Conservation (phyloP, 169 alveolate species). For the Cryptosporidium tyzzeri region DNA sequence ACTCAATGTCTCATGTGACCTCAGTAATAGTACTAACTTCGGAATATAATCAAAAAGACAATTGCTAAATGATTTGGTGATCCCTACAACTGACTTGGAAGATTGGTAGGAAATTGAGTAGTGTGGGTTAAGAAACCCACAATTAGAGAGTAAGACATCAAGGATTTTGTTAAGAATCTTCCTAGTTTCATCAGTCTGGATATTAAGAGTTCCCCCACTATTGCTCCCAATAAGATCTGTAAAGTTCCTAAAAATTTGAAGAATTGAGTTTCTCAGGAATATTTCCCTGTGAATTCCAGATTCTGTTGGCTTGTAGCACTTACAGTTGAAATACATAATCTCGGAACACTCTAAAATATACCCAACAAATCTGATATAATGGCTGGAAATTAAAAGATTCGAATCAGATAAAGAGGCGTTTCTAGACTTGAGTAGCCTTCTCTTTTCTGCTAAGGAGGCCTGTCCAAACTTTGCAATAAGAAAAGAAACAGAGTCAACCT, state of each 20-base stretch:
- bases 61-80: not conserved
- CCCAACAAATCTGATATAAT: slow-evolving; percentile 27
- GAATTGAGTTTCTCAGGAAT: slow-evolving; percentile 41
- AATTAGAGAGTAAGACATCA: slow-evolving; percentile 27
- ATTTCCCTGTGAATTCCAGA: slow-evolving; percentile 42
- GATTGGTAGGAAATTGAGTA: slow-evolving; percentile 24
- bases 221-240: slow-evolving; percentile 7
- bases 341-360: not conserved
- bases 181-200: slow-evolving; percentile 18
- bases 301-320: slow-evolving; percentile 31
- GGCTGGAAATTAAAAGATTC: not conserved
- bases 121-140: slow-evolving; percentile 36
- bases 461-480: slow-evolving; percentile 49
- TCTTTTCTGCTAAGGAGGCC: slow-evolving; percentile 41
- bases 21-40: slow-evolving; percentile 9
- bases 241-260: slow-evolving; percentile 27
- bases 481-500: slow-evolving; percentile 43
- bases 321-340: slow-evolving; percentile 25
- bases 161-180: slow-evolving; percentile 20
- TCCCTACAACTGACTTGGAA: slow-evolving; percentile 12
- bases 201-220: not conserved
- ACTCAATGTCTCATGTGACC: slow-evolving; percentile 33
- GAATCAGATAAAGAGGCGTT: not conserved
- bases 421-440: not conserved
- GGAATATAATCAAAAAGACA: slow-evolving; percentile 6